These are phyloP conservation scores for Crataegus laevigata DNA, from an alignment of 306 rosid species.

Conservation along the genomic window DNA sequence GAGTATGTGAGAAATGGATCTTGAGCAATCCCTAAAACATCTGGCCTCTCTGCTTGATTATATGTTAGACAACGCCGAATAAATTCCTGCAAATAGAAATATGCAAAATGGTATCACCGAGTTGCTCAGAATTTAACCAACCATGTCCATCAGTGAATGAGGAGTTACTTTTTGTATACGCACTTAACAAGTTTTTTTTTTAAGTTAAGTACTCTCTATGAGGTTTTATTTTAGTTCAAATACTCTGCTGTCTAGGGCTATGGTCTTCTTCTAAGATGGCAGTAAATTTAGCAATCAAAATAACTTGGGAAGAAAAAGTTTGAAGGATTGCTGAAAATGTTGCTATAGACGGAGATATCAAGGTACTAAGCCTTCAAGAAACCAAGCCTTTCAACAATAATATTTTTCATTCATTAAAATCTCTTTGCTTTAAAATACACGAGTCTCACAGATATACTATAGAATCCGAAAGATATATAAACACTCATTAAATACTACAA, in stretches of 20 bases:
- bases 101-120: background rate
- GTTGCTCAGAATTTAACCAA: background rate
- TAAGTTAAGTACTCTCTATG: too few species aligned
- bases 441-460: background rate
- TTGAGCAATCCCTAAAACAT: constrained; percentile 78
- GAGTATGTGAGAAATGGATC: constrained; percentile 80
- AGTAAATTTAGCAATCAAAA: background rate
- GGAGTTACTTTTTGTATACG: background rate
- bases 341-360: background rate
- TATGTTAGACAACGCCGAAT: constrained; percentile 85
- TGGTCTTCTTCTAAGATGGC: background rate
- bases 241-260: background rate
- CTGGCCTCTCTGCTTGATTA: constrained; percentile 91
- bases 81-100: constrained; percentile 47
- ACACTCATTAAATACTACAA: background rate
- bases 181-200: too few species aligned
- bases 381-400: background rate
- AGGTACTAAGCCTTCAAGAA: background rate
- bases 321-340: background rate
- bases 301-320: background rate
- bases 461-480: background rate
- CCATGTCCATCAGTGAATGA: background rate
- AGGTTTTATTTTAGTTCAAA: background rate
- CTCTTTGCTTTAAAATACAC: background rate
- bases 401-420: background rate